Evolutionary conservation across 257 asterid genomes (phyloP).

Genomic region (Solanum microdontum): DNA sequence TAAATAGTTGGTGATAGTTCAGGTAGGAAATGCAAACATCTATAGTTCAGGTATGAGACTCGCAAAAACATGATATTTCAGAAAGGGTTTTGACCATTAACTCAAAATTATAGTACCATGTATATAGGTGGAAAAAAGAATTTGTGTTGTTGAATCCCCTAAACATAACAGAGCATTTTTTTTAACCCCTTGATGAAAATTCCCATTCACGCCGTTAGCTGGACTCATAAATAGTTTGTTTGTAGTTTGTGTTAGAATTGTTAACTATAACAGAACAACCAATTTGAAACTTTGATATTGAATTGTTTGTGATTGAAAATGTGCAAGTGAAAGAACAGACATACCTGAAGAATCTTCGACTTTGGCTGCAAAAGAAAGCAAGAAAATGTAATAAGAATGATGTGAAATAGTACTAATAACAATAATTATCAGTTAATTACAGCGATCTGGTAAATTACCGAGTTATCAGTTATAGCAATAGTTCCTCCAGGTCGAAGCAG

Average conservation of each 20-base stretch:
- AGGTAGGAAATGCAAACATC: neutral
- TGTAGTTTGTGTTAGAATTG: neutral
- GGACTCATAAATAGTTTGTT: neutral
- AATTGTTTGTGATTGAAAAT: neutral
- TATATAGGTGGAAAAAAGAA: neutral
- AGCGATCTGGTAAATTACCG: conserved; percentile 33
- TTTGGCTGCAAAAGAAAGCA: conserved; percentile 64
- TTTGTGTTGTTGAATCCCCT: neutral
- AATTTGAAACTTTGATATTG: neutral
- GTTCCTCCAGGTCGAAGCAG: conserved; percentile 94
- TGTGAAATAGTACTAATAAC: neutral
- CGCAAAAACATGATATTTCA: neutral
- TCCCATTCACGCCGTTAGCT: neutral
- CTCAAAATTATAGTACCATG: neutral
- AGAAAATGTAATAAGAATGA: neutral
- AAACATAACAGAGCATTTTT: neutral
- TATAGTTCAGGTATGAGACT: neutral
- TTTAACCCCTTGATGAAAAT: neutral
- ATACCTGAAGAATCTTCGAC: conserved; percentile 92
- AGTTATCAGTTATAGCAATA: conserved; percentile 73
- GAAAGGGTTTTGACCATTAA: neutral
- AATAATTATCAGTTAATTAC: neutral
- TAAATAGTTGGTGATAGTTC: neutral
- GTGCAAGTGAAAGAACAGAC: neutral
- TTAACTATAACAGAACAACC: neutral